These are phyloP conservation scores for Sherardia arvensis DNA, from an alignment of 257 asterid species.

Conservation along the genomic window DNA sequence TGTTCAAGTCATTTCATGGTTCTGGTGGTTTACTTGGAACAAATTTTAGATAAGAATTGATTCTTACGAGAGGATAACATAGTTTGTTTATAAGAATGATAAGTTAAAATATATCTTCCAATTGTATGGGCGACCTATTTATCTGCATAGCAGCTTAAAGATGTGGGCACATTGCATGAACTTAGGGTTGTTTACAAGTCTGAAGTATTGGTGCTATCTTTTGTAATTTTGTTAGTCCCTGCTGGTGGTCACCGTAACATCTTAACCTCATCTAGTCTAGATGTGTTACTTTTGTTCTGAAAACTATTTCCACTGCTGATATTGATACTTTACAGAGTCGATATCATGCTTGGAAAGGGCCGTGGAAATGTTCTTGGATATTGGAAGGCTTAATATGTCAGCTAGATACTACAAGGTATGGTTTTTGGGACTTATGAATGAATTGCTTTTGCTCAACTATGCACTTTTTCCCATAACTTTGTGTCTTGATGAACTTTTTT, in stretches of 20 bases:
- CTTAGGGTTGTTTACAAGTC: background rate
- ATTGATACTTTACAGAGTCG: constrained; percentile 52
- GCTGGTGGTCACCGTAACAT: background rate
- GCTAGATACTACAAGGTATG: constrained; percentile 96
- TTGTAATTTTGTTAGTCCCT: background rate
- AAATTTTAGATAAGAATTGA: background rate
- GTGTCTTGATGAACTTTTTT: background rate
- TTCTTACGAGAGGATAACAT: background rate
- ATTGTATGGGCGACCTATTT: background rate
- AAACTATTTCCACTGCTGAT: constrained; percentile 9
- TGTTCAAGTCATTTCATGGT: background rate
- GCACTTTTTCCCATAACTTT: background rate
- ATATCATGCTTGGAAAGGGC: constrained; percentile 76
- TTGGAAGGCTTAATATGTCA: constrained; percentile 88
- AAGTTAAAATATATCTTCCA: background rate
- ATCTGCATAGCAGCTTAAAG: background rate
- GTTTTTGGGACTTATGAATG: background rate
- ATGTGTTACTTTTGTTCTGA: background rate
- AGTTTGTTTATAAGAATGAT: background rate
- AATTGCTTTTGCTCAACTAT: background rate
- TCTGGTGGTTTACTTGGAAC: background rate
- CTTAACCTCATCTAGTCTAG: background rate
- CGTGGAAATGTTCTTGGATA: constrained; percentile 73
- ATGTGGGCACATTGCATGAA: background rate
- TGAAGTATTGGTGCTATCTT: background rate